These are phyloP conservation scores for Lasiodiplodia hormozganensis DNA, from an alignment of 2,329 filamentous ascomycete species.

Conservation along the genomic window DNA sequence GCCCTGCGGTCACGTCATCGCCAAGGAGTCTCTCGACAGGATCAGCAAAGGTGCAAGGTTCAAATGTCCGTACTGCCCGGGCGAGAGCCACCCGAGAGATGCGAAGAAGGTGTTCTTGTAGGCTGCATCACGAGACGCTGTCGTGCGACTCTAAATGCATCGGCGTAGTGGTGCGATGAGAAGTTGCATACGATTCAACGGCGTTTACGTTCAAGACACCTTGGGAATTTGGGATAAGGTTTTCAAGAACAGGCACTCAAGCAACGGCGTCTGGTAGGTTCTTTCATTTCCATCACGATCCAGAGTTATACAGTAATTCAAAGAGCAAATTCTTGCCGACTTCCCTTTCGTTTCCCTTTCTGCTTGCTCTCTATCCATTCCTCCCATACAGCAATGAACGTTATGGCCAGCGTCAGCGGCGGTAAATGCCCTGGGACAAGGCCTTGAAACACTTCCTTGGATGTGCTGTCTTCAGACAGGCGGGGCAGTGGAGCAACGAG, in stretches of 20 bases:
- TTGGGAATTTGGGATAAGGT: slow-evolving; percentile 10
- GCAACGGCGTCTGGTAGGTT: slow-evolving; percentile 20
- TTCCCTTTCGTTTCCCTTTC: neutral
- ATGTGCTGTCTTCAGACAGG: neutral
- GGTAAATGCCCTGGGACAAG: neutral
- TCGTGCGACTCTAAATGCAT: slow-evolving; percentile 14
- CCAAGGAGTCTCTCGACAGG: slow-evolving; percentile 79
- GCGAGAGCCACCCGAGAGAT: slow-evolving; percentile 78
- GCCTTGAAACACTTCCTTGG: neutral
- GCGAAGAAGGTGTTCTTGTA: slow-evolving; percentile 75
- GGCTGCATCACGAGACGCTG: slow-evolving; percentile 5
- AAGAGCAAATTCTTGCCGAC: neutral
- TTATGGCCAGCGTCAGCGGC: neutral
- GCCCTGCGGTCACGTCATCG: slow-evolving; percentile 93
- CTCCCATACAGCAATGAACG: neutral
- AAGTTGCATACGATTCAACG: slow-evolving; percentile 11
- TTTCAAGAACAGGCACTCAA: neutral
- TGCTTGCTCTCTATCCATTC: neutral
- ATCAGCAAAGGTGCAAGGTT: slow-evolving; percentile 81
- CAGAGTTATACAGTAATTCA: slow-evolving; percentile 18
- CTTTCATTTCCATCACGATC: neutral
- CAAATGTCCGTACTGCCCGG: slow-evolving; percentile 97
- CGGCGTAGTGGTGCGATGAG: slow-evolving; percentile 10
- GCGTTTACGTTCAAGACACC: slow-evolving; percentile 13
- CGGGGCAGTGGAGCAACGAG: neutral